Evolutionary conservation across 2,329 filamentous ascomycete species (phyloP), one percentile per base, ranked within the genome.

Genomic region (Pseudogymnoascus sp.): DNA sequence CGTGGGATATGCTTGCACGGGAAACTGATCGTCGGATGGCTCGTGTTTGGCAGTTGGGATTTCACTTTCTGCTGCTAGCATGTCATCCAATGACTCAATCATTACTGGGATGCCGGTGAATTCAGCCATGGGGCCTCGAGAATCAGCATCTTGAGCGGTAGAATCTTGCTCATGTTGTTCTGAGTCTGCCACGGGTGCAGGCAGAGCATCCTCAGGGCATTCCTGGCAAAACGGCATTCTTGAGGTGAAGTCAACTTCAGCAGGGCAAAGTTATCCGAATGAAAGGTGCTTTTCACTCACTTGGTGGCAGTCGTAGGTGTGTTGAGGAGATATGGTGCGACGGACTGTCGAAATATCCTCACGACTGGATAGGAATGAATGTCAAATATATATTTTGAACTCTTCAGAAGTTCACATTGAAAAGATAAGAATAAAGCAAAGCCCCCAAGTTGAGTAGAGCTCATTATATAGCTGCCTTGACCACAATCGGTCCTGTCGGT

Each of bases 401-500:
- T 31, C 41, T 52, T 14, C 4, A 52, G n/a, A 52, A 12, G 5
- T 55, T 28, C 23, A 16, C 23, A 31, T 28, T 33, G 28, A 28
- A 55, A 55, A 35, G n/a, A 55, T 55, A 55, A 55, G 14, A 55
- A 35, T 21, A 55, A 55, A 18, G 25, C 1, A 55, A 21, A 55
- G 49, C 49, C 28, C 28, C n/a, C 28, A 21, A 55, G 9, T 14
- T 55, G 49, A 55, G 8, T 18, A 11, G 28, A 35, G 16, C 9
- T 33, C 49, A 52, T 55, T 55, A 33, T 35, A 55, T 55, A 55
- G 49, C 45, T 52, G 45, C 45, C 45, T 31, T 28, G 14, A 16
- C 28, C 49, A 33, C 4, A 21, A 5, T 14, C 1, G 11, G 14
- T 21, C 3, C 28, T 35, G 4, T 21, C 49, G 49, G 49, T 55